Evolutionary conservation across 306 rosid species (phyloP), one percentile per base, ranked within the genome.

Genomic region (Urtica urens): DNA sequence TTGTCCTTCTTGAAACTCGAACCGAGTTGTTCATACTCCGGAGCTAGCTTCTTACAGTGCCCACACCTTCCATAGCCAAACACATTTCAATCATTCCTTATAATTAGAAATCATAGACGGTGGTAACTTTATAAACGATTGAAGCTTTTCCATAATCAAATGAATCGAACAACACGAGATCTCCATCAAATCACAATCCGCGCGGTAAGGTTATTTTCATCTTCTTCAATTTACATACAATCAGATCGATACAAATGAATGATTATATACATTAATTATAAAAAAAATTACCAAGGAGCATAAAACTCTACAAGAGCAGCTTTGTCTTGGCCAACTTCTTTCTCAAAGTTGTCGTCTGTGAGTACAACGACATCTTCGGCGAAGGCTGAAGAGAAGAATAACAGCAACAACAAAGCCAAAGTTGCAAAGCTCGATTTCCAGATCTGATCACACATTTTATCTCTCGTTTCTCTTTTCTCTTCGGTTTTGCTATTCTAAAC

Each of bases 21-120:
- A 13, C 75, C 95, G 24, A 88, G 83, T 44, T 78, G 79, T 65
- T 84, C 95, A 63, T 62, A 90, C 45, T 90, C 95, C 2, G 95
- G 95, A 5, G 93, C 87, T 42, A 88, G 93, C 73, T 45, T 90
- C 60, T 90, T 84, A 70, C 95, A 79, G 54, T 90, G 97, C 19
- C 97, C 97, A 70, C 95, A 88, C 97, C 97, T 88, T 60, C 39
- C 46, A 38, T 12, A 1, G 12, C 20, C 11, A 14, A 60, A 23
- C 29, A 25, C 21, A 40, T 25, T 5, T 23, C 11, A 3, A 35
- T 10, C 4, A 35, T 35, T 35, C 13, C 37, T 13, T 8, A 35
- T 10, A 35, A 9, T 3, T 35, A 9, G n/a, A 35, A 35, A 9
- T n/a, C n/a, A n/a, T n/a, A n/a, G n/a, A n/a, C n/a, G n/a, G n/a